Conservation (phyloP, 1,284 basidiomycete species). For the Pseudozyma tsukubaensis region DNA sequence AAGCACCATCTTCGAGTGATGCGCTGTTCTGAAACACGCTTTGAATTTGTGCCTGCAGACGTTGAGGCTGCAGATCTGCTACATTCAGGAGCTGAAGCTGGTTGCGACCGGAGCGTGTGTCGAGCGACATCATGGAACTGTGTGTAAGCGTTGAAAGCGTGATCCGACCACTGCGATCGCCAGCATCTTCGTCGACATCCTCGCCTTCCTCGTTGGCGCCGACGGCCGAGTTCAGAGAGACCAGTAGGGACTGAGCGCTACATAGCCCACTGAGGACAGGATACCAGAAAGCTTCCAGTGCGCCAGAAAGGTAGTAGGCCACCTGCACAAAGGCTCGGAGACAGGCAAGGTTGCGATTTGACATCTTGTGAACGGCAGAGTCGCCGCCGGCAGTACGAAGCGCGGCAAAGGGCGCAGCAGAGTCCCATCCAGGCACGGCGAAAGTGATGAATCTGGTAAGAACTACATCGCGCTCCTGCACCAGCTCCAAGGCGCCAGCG, state of each 20-base stretch:
- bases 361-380: conserved; percentile 72
- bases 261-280: conserved; percentile 78
- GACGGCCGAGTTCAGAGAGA: conserved; percentile 12
- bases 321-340: conserved; percentile 83
- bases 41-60: conserved; percentile 45
- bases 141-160: conserved; percentile 48
- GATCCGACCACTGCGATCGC: conserved; percentile 18
- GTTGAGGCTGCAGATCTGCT: conserved; percentile 29
- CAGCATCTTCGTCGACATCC: conserved; percentile 5
- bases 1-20: conserved; percentile 80
- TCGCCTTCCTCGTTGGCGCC: conserved; percentile 4
- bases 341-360: conserved; percentile 89
- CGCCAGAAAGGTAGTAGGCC: conserved; percentile 83
- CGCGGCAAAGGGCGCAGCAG: conserved; percentile 15
- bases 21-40: conserved; percentile 72
- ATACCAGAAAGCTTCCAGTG: conserved; percentile 89
- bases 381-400: conserved; percentile 10
- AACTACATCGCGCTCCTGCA: conserved; percentile 91
- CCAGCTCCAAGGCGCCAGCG: conserved; percentile 85
- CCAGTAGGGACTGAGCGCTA: conserved; percentile 43
- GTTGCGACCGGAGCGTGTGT: conserved; percentile 35
- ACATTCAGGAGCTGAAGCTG: conserved; percentile 45
- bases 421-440: conserved; percentile 73
- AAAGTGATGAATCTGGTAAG: conserved; percentile 86
- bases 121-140: conserved; percentile 34